These are phyloP conservation scores for Melocanna baccifera DNA, from an alignment of 176 grass and related monocot species.

Conservation along the genomic window DNA sequence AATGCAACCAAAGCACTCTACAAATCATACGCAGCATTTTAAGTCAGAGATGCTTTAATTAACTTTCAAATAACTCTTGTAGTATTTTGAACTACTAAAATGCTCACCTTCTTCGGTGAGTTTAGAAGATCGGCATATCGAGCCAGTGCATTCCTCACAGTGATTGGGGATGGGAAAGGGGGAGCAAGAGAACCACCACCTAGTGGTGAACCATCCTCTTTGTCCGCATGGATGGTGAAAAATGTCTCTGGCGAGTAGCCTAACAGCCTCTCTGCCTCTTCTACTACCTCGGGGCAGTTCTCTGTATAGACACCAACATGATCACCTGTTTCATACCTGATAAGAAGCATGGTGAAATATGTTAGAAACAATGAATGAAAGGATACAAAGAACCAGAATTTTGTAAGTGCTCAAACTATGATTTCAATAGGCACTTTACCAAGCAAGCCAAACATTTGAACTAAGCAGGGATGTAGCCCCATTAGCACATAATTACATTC, in stretches of 20 bases:
- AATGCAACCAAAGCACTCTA: constrained; percentile 77
- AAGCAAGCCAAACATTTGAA: background rate
- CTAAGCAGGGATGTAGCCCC: background rate
- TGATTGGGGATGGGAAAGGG: constrained; percentile 74
- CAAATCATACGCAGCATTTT: constrained; percentile 10
- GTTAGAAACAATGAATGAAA: constrained; percentile 7
- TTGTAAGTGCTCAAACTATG: background rate
- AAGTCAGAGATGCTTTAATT: background rate
- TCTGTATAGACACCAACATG: constrained; percentile 88
- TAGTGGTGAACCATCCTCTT: constrained; percentile 83
- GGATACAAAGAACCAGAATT: background rate
- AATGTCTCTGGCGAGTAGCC: constrained; percentile 67
- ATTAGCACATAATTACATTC: background rate
- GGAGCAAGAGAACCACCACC: constrained; percentile 64
- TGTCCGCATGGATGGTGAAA: constrained; percentile 82
- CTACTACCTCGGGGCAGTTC: constrained; percentile 66
- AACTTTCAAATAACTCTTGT: background rate
- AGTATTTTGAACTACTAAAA: constrained; percentile 13
- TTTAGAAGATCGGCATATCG: constrained; percentile 95
- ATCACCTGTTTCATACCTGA: constrained; percentile 89
- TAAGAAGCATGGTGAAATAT: constrained; percentile 24
- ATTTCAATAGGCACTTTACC: background rate
- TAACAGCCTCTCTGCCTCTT: constrained; percentile 78
- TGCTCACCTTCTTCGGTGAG: constrained; percentile 86
- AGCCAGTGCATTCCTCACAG: constrained; percentile 69